These are phyloP conservation scores for Aspergillus thermomutatus DNA, from an alignment of 2,329 filamentous ascomycete genomes.

Conservation along the genomic window DNA sequence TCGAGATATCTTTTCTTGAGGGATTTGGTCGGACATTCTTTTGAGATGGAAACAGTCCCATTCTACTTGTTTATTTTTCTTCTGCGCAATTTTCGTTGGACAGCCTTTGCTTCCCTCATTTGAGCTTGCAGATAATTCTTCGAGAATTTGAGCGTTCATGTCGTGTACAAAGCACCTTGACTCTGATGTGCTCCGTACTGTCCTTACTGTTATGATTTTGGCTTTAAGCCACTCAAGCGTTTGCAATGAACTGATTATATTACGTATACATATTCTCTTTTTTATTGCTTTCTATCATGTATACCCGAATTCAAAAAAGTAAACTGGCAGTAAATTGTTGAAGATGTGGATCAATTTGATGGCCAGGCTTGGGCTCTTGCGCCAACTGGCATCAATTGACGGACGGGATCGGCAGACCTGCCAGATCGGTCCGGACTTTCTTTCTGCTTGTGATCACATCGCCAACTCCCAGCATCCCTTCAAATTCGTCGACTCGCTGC, in stretches of 20 bases:
- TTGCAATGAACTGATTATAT: background rate
- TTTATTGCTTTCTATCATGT: background rate
- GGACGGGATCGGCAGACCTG: conserved; percentile 5
- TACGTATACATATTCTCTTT: background rate
- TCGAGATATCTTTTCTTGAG: background rate
- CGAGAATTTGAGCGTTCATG: background rate
- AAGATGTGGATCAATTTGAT: background rate
- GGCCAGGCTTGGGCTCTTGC: background rate
- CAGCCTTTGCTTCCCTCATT: background rate
- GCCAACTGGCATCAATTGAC: background rate
- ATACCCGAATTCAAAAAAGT: background rate
- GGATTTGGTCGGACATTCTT: background rate
- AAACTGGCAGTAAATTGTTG: background rate
- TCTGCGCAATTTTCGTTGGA: background rate
- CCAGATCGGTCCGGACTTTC: background rate
- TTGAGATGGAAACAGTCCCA: background rate
- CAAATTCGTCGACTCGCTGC: background rate
- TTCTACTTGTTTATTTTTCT: background rate
- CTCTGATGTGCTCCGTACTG: background rate
- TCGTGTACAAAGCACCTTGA: background rate
- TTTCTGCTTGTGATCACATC: background rate
- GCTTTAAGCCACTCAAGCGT: background rate
- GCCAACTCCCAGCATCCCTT: background rate
- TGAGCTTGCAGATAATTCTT: background rate
- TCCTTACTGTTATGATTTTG: background rate